Conservation (phyloP, 148 eudicot species). For the Hydrangea macrophylla region DNA sequence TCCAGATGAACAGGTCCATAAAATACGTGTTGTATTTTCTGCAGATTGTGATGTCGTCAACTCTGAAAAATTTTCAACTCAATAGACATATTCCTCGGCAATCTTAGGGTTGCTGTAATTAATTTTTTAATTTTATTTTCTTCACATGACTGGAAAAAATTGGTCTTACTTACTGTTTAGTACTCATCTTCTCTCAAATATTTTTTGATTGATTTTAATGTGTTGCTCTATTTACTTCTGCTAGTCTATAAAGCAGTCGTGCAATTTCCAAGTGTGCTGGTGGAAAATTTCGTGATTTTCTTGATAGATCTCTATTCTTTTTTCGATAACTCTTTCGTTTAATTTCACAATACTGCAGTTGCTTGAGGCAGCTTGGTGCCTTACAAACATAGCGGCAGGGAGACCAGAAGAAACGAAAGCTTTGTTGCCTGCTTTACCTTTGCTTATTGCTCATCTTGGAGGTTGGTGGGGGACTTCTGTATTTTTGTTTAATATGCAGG, state of each 20-base stretch:
- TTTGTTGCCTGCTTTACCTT: conserved; percentile 84
- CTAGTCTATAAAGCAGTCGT: not conserved
- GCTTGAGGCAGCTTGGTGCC: conserved; percentile 99
- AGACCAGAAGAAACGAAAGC: conserved; percentile 91
- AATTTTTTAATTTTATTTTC: too few species aligned
- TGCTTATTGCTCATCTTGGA: conserved; percentile 95
- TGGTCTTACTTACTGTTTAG: not conserved
- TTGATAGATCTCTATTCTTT: not conserved
- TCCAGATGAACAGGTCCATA: conserved; percentile 84
- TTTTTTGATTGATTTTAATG: not conserved
- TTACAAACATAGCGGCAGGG: conserved; percentile 96
- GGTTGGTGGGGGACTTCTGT: conserved; percentile 39
- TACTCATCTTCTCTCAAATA: not conserved
- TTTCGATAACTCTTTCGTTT: not conserved
- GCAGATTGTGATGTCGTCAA: not conserved
- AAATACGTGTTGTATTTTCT: conserved; percentile 3
- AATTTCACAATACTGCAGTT: conserved; percentile 45
- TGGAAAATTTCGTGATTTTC: not conserved
- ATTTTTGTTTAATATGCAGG: not conserved
- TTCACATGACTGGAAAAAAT: not conserved
- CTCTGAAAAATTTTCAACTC: not conserved
- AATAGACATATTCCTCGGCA: not conserved
- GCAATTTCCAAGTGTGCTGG: not conserved
- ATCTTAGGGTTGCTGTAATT: not conserved
- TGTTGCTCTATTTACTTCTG: not conserved